Evolutionary conservation across 441 rosid genomes (phyloP).

Genomic region (Euphorbia celastroides): DNA sequence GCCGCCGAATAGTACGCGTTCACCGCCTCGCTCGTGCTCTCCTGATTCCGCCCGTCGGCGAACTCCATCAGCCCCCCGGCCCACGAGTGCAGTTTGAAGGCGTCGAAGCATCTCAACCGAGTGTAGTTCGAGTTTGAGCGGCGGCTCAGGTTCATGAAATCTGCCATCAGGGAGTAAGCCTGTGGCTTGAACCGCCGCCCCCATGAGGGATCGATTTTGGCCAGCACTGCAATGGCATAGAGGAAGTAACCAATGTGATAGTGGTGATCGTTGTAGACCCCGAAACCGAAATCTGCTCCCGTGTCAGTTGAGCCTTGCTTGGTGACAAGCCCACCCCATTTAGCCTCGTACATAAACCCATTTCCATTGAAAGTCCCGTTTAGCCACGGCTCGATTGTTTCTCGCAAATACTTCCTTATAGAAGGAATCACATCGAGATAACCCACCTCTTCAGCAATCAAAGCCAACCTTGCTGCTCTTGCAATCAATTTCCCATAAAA

Average conservation of each 20-base stretch:
- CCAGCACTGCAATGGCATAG: conserved; percentile 81
- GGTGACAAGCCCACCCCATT: conserved; percentile 89
- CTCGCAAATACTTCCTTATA: conserved; percentile 58
- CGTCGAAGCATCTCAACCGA: conserved; percentile 77
- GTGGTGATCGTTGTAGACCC: conserved; percentile 79
- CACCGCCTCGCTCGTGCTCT: conserved; percentile 92
- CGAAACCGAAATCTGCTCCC: conserved; percentile 94
- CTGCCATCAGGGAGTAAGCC: conserved; percentile 81
- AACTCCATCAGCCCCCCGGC: conserved; percentile 91
- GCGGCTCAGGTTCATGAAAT: conserved; percentile 69
- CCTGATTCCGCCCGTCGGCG: conserved; percentile 82
- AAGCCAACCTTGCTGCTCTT: conserved; percentile 79
- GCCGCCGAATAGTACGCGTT: conserved; percentile 89
- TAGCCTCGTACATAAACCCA: conserved; percentile 72
- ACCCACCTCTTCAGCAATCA: conserved; percentile 80
- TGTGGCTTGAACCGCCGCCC: conserved; percentile 77
- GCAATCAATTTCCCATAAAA: conserved; percentile 80
- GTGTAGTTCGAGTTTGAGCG: conserved; percentile 47
- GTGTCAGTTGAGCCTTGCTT: conserved; percentile 61
- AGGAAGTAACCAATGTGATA: conserved; percentile 86
- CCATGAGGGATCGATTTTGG: conserved; percentile 78
- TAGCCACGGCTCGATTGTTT: conserved; percentile 80
- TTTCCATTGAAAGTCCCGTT: conserved; percentile 67
- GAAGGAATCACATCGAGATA: conserved; percentile 59
- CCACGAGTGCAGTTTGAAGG: conserved; percentile 91